Percentiles rank a stretch among this genome's conserved stretches.
Conservation (phyloP, 2,329 filamentous ascomycete species). For the Didymellaceae sp. region DNA sequence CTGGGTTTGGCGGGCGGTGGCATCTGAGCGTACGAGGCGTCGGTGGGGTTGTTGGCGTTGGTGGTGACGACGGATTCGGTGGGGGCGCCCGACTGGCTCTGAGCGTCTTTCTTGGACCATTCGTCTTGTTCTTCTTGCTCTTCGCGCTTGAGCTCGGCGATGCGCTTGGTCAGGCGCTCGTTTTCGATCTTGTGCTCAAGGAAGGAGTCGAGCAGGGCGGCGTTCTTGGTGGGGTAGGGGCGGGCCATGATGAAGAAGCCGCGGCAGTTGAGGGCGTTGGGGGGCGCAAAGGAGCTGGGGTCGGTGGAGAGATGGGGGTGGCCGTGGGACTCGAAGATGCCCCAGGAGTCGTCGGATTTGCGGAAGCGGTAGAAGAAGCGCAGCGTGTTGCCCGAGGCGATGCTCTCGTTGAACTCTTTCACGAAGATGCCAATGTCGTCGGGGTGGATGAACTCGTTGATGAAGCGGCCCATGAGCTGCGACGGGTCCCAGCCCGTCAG, state of each 20-base stretch:
- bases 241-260: slow-evolving; percentile 94
- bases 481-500: slow-evolving; percentile 77
- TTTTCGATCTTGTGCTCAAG: slow-evolving; percentile 97
- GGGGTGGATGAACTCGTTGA: slow-evolving; percentile 83
- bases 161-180: slow-evolving; percentile 81
- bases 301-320: slow-evolving; percentile 85
- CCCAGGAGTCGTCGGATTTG: slow-evolving; percentile 74
- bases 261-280: slow-evolving; percentile 70
- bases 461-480: slow-evolving; percentile 75
- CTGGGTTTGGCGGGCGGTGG: slow-evolving; percentile 69
- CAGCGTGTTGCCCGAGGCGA: slow-evolving; percentile 78
- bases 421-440: slow-evolving; percentile 85
- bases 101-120: slow-evolving; percentile 66
- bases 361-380: slow-evolving; percentile 86
- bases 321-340: slow-evolving; percentile 89
- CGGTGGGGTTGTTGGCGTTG: slow-evolving; percentile 50
- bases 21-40: slow-evolving; percentile 61
- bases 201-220: slow-evolving; percentile 85
- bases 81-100: slow-evolving; percentile 18
- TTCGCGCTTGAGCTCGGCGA: slow-evolving; percentile 83
- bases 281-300: slow-evolving; percentile 67
- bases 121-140: slow-evolving; percentile 80
- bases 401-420: slow-evolving; percentile 87
- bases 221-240: slow-evolving; percentile 88
- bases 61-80: slow-evolving; percentile 47